phyloP scores from a whole-genome alignment of 148 eudicot genomes.

The Vaccinium vitisidaea region DNA sequence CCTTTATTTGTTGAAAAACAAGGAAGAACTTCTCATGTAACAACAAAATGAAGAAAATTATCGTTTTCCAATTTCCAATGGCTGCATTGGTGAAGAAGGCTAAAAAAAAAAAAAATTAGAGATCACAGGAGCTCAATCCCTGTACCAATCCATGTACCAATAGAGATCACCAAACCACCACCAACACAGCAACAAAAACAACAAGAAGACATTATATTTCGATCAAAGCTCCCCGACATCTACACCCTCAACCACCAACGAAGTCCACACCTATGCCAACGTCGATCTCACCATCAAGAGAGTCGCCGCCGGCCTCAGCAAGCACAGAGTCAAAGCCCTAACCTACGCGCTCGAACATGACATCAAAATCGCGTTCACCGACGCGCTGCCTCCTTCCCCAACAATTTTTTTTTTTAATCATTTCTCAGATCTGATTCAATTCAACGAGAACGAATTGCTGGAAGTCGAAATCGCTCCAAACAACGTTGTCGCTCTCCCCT shows the following conservation, averaged over 20 bases:
- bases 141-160: too few relatives aligned
- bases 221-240: conserved; percentile 51
- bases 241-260: conserved; percentile 45
- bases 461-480: conserved; percentile 41
- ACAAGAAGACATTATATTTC: conserved; percentile 39
- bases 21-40: too few relatives aligned
- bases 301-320: conserved; percentile 37
- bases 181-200: not conserved
- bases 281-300: conserved; percentile 33
- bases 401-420: conserved; percentile 19
- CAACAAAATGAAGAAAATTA: too few relatives aligned
- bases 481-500: conserved; percentile 73
- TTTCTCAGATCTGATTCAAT: conserved; percentile 41
- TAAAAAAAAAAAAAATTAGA: too few relatives aligned
- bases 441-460: conserved; percentile 37
- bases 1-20: too few relatives aligned
- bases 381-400: conserved; percentile 27
- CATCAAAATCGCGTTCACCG: conserved; percentile 39
- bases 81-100: too few relatives aligned
- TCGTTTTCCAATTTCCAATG: too few relatives aligned
- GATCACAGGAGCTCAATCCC: not conserved
- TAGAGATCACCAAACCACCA: conserved; percentile 22
- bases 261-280: conserved; percentile 37
- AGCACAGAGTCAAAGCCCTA: conserved; percentile 30
- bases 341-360: conserved; percentile 27